Evolutionary conservation across 192 early-diverging fungal species (phyloP).

Genomic region (Phlyctochytrium arcticum): DNA sequence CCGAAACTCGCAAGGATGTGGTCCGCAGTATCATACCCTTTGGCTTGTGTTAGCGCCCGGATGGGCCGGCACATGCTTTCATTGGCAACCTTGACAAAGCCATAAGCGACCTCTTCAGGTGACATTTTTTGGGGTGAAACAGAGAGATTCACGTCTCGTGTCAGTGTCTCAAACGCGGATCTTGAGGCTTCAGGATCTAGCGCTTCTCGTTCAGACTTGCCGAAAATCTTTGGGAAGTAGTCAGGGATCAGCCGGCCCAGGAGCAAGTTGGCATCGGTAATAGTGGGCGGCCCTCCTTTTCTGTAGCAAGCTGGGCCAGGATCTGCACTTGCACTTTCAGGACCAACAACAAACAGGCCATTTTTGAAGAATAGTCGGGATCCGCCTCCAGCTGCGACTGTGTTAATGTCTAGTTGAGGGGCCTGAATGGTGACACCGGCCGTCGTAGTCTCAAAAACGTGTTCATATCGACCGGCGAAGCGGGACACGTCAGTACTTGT

Average conservation of each 20-base stretch:
- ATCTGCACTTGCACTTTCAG: constrained; percentile 83
- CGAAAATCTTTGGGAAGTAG: constrained; percentile 96
- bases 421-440: constrained; percentile 83
- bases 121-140: constrained; percentile 42
- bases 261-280: constrained; percentile 92
- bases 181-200: constrained; percentile 65
- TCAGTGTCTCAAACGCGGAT: constrained; percentile 61
- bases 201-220: constrained; percentile 72
- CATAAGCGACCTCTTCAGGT: constrained; percentile 85
- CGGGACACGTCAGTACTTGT: constrained; percentile 81
- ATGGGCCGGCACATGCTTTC: constrained; percentile 96
- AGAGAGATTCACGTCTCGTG: constrained; percentile 59
- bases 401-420: constrained; percentile 93
- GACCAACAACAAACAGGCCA: constrained; percentile 88
- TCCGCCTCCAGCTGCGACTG: constrained; percentile 93
- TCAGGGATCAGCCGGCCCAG: constrained; percentile 79
- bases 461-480: constrained; percentile 82
- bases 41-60: constrained; percentile 85
- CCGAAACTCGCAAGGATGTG: constrained; percentile 92
- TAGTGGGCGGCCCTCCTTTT: constrained; percentile 85
- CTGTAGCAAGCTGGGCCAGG: constrained; percentile 97
- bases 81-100: constrained; percentile 94
- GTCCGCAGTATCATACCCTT: constrained; percentile 79
- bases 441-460: constrained; percentile 92
- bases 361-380: constrained; percentile 89